Evolutionary conservation across 139 green algal genomes (phyloP).

Genomic region (Gonium pectorale): DNA sequence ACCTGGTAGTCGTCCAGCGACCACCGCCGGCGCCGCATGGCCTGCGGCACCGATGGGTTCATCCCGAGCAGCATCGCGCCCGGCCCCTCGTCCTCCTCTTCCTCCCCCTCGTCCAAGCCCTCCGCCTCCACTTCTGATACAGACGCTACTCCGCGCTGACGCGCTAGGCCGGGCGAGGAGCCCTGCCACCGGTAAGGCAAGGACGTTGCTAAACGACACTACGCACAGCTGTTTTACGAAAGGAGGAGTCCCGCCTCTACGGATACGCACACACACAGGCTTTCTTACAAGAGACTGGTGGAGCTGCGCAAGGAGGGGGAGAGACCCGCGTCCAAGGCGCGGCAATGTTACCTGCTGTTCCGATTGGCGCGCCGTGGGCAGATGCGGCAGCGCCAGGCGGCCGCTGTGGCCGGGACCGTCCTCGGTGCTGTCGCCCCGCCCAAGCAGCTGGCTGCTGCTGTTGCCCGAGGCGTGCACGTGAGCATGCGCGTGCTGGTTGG

Average conservation of each 20-base stretch:
- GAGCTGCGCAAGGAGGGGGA: too few relatives aligned
- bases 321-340: too few relatives aligned
- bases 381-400: background rate
- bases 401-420: background rate
- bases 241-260: too few relatives aligned
- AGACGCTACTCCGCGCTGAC: background rate
- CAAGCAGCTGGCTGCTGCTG: background rate
- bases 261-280: too few relatives aligned
- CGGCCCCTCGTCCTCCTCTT: background rate
- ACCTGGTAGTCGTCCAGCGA: constrained; percentile 25
- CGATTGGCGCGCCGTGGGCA: background rate
- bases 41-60: constrained; percentile 4
- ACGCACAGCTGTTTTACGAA: too few relatives aligned
- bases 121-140: background rate
- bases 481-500: background rate
- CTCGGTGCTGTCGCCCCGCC: background rate
- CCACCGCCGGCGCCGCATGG: constrained; percentile 26
- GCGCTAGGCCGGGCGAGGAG: background rate
- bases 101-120: background rate
- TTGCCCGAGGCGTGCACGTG: background rate
- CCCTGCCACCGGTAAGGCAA: too few relatives aligned
- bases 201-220: too few relatives aligned
- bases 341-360: background rate
- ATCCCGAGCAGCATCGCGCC: constrained; percentile 1
- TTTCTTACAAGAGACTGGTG: too few relatives aligned